Conservation (phyloP, 306 rosid genomes). For the Hippophae gyantsensis region DNA sequence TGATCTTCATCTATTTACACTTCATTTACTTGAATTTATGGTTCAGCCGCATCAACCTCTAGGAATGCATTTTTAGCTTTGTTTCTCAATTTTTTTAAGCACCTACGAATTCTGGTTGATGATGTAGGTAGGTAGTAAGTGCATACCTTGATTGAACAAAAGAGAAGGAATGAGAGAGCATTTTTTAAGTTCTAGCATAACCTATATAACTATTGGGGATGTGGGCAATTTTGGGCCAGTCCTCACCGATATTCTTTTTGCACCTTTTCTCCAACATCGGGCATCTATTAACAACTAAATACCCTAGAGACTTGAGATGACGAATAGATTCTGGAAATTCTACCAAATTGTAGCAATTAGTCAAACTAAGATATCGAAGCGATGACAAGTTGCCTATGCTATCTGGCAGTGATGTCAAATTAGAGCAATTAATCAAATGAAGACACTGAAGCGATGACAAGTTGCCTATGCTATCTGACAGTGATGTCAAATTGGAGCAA, state of each 20-base stretch:
- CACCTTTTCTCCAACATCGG: neutral
- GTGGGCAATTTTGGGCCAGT: conserved; percentile 1
- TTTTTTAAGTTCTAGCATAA: too few relatives aligned
- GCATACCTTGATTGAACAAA: too few relatives aligned
- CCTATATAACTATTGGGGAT: neutral
- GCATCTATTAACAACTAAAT: neutral
- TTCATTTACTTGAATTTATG: too few relatives aligned
- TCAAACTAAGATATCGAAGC: neutral
- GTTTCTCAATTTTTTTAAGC: too few relatives aligned
- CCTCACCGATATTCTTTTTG: neutral
- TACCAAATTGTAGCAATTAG: neutral
- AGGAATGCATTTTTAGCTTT: too few relatives aligned
- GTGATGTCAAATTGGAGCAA: too few relatives aligned
- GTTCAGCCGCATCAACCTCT: too few relatives aligned
- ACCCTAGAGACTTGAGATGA: neutral
- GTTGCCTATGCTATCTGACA: neutral
- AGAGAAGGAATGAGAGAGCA: too few relatives aligned
- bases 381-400: neutral
- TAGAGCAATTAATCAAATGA: neutral
- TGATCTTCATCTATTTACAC: too few relatives aligned
- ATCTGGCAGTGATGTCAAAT: neutral
- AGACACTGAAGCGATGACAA: neutral
- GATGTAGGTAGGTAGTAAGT: too few relatives aligned
- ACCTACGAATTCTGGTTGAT: too few relatives aligned
- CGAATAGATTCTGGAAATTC: neutral